Evolutionary conservation across 2,329 filamentous ascomycete genomes (phyloP).

Genomic region (Xylariales sp.): DNA sequence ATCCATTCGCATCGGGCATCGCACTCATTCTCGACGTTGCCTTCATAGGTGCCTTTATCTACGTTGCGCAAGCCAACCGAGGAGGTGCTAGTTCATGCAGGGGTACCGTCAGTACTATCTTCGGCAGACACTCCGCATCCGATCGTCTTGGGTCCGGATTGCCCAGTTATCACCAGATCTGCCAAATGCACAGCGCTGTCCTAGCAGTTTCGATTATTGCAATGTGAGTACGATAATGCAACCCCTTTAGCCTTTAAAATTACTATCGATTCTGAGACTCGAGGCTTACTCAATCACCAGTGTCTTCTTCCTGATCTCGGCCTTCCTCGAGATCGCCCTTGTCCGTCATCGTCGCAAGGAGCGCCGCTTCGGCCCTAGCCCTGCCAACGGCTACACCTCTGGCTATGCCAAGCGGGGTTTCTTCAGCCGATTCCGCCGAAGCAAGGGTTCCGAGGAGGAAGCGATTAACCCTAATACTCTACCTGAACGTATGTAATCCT

Average conservation of each 20-base stretch:
- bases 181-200: conserved; percentile 79
- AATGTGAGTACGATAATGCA: conserved; percentile 63
- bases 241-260: too few species aligned
- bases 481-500: conserved; percentile 47
- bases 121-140: conserved; percentile 71
- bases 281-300: conserved; percentile 53
- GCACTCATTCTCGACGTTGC: conserved; percentile 80
- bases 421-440: conserved; percentile 50
- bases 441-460: conserved; percentile 34
- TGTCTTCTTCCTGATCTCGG: conserved; percentile 79
- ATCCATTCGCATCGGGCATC: conserved; percentile 76
- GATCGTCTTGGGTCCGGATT: conserved; percentile 61
- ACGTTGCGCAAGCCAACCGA: conserved; percentile 80
- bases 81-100: conserved; percentile 74
- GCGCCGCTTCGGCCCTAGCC: conserved; percentile 54
- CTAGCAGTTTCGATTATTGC: conserved; percentile 83
- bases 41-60: conserved; percentile 83
- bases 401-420: conserved; percentile 49
- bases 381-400: conserved; percentile 56
- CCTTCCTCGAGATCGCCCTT: conserved; percentile 74
- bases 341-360: conserved; percentile 74
- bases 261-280: not conserved
- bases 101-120: conserved; percentile 70
- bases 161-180: conserved; percentile 66
- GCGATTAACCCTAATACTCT: conserved; percentile 49